phyloP scores from a whole-genome alignment of 2,329 filamentous ascomycete species.

The Alternaria angustiovoidea region DNA sequence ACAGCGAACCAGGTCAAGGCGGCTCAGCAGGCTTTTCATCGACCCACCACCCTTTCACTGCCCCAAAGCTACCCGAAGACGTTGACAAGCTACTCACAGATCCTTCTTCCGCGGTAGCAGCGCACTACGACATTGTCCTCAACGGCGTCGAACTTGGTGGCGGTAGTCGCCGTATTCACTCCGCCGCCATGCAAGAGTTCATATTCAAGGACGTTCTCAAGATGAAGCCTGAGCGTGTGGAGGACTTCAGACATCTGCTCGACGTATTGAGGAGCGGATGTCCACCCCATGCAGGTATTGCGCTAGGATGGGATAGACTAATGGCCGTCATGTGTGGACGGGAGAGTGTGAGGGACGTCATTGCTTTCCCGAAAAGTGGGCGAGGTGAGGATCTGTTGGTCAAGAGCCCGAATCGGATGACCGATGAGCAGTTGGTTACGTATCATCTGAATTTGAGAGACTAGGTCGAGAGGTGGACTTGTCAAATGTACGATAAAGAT shows the following conservation, averaged over 20 bases:
- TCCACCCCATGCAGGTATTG: conserved; percentile 93
- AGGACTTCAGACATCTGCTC: conserved; percentile 84
- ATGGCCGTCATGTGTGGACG: conserved; percentile 80
- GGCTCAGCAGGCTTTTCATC: conserved; percentile 81
- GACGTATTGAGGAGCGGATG: conserved; percentile 84
- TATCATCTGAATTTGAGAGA: conserved; percentile 62
- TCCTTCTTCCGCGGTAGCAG: conserved; percentile 76
- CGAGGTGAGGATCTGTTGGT: conserved; percentile 88
- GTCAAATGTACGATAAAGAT: neutral
- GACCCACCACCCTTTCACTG: conserved; percentile 96
- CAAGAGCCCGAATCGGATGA: conserved; percentile 75
- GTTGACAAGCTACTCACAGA: conserved; percentile 76
- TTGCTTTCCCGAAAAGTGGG: conserved; percentile 94
- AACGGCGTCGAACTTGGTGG: conserved; percentile 96
- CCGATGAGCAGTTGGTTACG: conserved; percentile 64
- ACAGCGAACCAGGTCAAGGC: conserved; percentile 77
- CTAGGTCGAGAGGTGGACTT: neutral
- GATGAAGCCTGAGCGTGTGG: conserved; percentile 75
- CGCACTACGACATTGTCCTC: conserved; percentile 95
- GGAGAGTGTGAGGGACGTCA: conserved; percentile 86
- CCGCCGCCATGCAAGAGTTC: conserved; percentile 81
- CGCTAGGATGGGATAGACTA: conserved; percentile 88
- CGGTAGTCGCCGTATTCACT: conserved; percentile 90
- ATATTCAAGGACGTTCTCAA: conserved; percentile 84
- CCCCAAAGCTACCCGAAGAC: conserved; percentile 76